A percentile compares a stretch with the other conserved stretches of the same genome.
Evolutionary conservation across 208 protist species (phyloP).

Genomic region (Leishmania lainsoni): DNA sequence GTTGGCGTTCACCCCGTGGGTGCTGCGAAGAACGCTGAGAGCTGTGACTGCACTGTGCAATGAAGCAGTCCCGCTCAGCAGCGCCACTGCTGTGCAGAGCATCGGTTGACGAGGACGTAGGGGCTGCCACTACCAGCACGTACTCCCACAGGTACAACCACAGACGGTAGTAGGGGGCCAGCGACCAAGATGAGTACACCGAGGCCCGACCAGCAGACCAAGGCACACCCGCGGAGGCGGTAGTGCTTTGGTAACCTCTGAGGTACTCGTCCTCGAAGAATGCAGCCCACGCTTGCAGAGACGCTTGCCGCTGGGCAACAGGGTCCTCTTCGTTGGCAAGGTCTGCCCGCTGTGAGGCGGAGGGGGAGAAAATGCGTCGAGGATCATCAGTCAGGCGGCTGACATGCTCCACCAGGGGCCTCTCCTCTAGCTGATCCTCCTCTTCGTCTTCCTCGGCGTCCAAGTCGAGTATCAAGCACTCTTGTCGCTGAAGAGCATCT

Average conservation of each 20-base stretch:
- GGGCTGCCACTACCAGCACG: conserved; percentile 34
- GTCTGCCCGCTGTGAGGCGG: not conserved
- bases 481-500: not conserved
- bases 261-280: conserved; percentile 23
- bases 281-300: conserved; percentile 26
- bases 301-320: conserved; percentile 9
- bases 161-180: conserved; percentile 42
- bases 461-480: conserved; percentile 17
- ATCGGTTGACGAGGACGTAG: not conserved
- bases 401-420: not conserved
- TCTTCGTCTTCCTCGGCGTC: conserved; percentile 17
- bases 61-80: not conserved
- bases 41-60: not conserved
- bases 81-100: not conserved
- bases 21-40: not conserved
- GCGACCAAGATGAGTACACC: not conserved
- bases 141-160: conserved; percentile 73
- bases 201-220: not conserved
- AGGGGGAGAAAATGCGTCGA: not conserved
- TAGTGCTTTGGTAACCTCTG: not conserved
- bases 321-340: conserved; percentile 27
- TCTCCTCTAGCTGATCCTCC: conserved; percentile 4
- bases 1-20: not conserved
- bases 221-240: not conserved
- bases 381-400: not conserved